Base-by-base conservation (phyloP, 371 early-diverging fungal genomes). In the Syncephalastrum racemosum region DNA sequence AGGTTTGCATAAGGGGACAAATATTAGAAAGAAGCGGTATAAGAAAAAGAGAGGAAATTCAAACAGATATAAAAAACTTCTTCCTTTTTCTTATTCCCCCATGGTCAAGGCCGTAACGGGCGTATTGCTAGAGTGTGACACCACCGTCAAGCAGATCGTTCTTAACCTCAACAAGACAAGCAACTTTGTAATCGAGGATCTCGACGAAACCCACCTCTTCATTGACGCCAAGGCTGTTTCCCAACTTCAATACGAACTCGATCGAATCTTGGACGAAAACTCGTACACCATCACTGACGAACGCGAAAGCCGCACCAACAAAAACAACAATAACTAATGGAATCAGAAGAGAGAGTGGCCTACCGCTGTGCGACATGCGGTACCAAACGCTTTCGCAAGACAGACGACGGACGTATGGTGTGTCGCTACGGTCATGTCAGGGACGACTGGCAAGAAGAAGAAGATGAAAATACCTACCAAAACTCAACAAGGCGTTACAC, bases 161-260 rank as follows among this genome's bases (percentile, higher is more conserved):
- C 64, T 90, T 25, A 84, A 84, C 25, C 70, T 94, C 56, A 86
- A 94, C 68, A 78, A 85, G 59, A 75, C 81, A 43, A 71, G 79
- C 46, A 81, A 89, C 31, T 92, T 94, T 66, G 86, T 94, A 16
- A 88, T 94, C 57, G 90, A 90, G 70, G 93, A 94, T 59, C 75
- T 94, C 39, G 94, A 94, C 75, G 90, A 87, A 2, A 92, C 89
- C 0, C 94, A 94, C 62, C 68, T 93, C 56, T 91, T 93, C 64
- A 84, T 94, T 24, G 89, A 89, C 64, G 75, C 87, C 3, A 73
- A 77, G 7, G 82, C 80, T 53, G 75, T 92, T 1, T 75, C 83
- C 14, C 69, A 83, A 59, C 63, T 92, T 2, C 83, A 87, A 56
- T 68, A 68, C 24, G 83, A 85, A 61, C 76, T 92, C 22, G 91